Evolutionary conservation across 805 yeast species (phyloP).

Genomic region (Kazachstania bromeliacearum): DNA sequence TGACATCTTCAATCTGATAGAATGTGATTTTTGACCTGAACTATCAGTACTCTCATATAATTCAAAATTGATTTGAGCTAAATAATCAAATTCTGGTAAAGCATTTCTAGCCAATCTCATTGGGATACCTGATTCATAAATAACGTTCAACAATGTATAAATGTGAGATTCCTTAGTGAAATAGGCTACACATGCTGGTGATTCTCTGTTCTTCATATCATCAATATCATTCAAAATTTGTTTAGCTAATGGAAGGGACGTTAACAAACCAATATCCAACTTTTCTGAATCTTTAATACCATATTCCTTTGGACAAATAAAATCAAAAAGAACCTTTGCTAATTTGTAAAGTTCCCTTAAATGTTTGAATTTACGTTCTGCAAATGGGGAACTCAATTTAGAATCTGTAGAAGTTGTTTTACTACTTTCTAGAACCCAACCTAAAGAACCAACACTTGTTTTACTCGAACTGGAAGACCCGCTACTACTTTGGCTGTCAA

Average conservation of each 20-base stretch:
- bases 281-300: slow-evolving; percentile 95
- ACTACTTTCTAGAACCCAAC: slow-evolving; percentile 52
- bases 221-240: slow-evolving; percentile 76
- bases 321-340: slow-evolving; percentile 90
- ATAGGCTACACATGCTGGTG: slow-evolving; percentile 79
- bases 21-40: slow-evolving; percentile 68
- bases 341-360: slow-evolving; percentile 81
- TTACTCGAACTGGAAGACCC: slow-evolving; percentile 9
- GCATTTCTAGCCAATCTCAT: slow-evolving; percentile 92
- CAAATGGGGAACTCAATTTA: slow-evolving; percentile 45
- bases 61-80: slow-evolving; percentile 91
- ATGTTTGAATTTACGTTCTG: slow-evolving; percentile 67
- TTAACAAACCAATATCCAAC: slow-evolving; percentile 87
- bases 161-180: slow-evolving; percentile 97
- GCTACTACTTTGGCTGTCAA: slow-evolving; percentile 22
- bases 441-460: slow-evolving; percentile 52
- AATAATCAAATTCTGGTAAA: slow-evolving; percentile 88
- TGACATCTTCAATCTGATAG: slow-evolving; percentile 82
- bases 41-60: slow-evolving; percentile 74
- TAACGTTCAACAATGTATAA: slow-evolving; percentile 81
- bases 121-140: slow-evolving; percentile 89
- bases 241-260: slow-evolving; percentile 87
- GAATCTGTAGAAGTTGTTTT: slow-evolving; percentile 23
- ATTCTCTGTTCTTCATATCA: slow-evolving; percentile 64
- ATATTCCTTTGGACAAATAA: slow-evolving; percentile 96